Percentiles rank a stretch among this genome's conserved stretches.
Evolutionary conservation across 192 early-diverging fungal genomes (phyloP).

Genomic region (Allomyces arbusculus): DNA sequence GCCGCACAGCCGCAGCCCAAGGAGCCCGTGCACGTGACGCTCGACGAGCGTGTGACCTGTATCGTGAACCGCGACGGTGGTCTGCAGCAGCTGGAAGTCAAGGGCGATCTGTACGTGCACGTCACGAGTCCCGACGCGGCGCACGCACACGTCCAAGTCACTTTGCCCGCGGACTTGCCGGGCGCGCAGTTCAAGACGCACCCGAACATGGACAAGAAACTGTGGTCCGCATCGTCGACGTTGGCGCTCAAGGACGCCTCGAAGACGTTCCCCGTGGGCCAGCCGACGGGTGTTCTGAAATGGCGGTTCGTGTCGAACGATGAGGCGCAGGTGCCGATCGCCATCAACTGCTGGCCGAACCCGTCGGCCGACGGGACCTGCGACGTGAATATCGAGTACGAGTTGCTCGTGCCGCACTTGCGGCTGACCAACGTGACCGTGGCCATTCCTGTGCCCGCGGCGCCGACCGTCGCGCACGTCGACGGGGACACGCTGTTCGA

Average conservation of each 20-base stretch:
- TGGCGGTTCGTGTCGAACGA: slow-evolving; percentile 72
- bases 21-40: slow-evolving; percentile 70
- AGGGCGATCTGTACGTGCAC: slow-evolving; percentile 68
- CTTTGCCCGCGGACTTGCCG: slow-evolving; percentile 27
- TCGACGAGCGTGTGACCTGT: slow-evolving; percentile 74
- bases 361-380: slow-evolving; percentile 63
- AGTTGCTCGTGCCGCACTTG: slow-evolving; percentile 52
- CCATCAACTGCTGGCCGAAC: slow-evolving; percentile 92
- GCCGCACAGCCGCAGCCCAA: slow-evolving; percentile 58
- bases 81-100: slow-evolving; percentile 78
- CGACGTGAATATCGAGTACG: slow-evolving; percentile 96
- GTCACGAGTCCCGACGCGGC: slow-evolving; percentile 45
- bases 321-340: slow-evolving; percentile 63
- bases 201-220: slow-evolving; percentile 85
- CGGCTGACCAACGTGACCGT: slow-evolving; percentile 73
- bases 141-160: slow-evolving; percentile 41
- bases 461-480: slow-evolving; percentile 55
- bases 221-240: slow-evolving; percentile 46
- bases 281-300: slow-evolving; percentile 65
- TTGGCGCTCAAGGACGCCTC: slow-evolving; percentile 65
- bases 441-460: slow-evolving; percentile 67
- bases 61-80: slow-evolving; percentile 77
- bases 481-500: slow-evolving; percentile 69
- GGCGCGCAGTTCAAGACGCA: slow-evolving; percentile 86
- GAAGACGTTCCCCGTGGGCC: slow-evolving; percentile 65